Percentiles rank a stretch among this genome's conserved stretches.
These are phyloP conservation scores for Zygoascus sp. DNA, from an alignment of 1,139 yeast species.

Conservation along the genomic window DNA sequence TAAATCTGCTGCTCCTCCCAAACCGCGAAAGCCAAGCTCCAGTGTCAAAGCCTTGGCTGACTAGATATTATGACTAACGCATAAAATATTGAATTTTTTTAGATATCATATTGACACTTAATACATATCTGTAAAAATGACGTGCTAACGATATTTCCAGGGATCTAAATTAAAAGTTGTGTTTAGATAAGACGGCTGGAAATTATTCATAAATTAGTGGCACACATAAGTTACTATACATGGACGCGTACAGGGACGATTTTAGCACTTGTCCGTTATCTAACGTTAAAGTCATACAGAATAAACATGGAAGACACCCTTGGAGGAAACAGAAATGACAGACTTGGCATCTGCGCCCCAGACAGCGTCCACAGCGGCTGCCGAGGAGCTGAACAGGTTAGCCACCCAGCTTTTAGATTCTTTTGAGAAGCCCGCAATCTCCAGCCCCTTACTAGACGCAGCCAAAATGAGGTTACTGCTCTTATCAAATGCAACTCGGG, in stretches of 20 bases:
- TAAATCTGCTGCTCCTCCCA: slow-evolving; percentile 14
- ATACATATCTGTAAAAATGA: too few species aligned
- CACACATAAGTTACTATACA: background rate
- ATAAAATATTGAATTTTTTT: slow-evolving; percentile 1
- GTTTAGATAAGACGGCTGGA: too few species aligned
- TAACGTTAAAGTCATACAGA: slow-evolving; percentile 1
- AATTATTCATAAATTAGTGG: background rate
- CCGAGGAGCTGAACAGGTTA: slow-evolving; percentile 10
- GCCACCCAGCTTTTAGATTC: slow-evolving; percentile 21
- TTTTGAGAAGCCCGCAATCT: slow-evolving; percentile 22
- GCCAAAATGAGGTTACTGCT: slow-evolving; percentile 35
- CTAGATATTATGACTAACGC: background rate
- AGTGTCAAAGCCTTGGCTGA: slow-evolving; percentile 5
- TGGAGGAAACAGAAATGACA: slow-evolving; percentile 20
- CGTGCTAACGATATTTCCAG: too few species aligned
- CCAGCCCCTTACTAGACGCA: slow-evolving; percentile 19
- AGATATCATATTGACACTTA: slow-evolving; percentile 10
- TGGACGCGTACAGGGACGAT: too few species aligned
- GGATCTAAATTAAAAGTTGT: too few species aligned
- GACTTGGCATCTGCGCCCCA: slow-evolving; percentile 24
- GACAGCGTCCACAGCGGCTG: slow-evolving; percentile 18
- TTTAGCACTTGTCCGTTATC: too few species aligned
- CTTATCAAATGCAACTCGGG: slow-evolving; percentile 42
- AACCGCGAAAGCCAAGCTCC: slow-evolving; percentile 19
- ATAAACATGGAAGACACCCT: slow-evolving; percentile 23